Conservation (phyloP, 2,329 filamentous ascomycete genomes). For the Ascomycota sp. region DNA sequence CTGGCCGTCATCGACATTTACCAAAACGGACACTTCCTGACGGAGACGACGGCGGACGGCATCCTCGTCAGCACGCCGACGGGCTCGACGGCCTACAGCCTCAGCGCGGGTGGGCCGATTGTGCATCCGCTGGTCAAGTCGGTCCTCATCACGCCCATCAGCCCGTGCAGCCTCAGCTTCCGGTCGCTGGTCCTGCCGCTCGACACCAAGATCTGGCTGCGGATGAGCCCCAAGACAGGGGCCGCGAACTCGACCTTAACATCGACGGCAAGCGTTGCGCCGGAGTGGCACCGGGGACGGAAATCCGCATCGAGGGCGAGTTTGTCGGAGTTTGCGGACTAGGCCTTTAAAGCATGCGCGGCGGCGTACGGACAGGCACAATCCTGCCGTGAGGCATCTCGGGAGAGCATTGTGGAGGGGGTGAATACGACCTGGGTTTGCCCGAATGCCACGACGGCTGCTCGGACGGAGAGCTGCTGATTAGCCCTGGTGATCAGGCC, state of each 20-base stretch:
- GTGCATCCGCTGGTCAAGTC: slow-evolving; percentile 83
- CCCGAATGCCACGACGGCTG: too few species aligned
- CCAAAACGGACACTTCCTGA: slow-evolving; percentile 74
- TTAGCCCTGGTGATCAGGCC: too few species aligned
- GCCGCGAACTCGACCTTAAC: slow-evolving; percentile 57
- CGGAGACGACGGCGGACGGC: slow-evolving; percentile 84
- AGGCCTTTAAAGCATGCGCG: too few species aligned
- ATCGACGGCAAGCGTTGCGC: slow-evolving; percentile 55
- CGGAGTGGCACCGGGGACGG: slow-evolving; percentile 53
- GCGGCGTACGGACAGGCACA: too few species aligned
- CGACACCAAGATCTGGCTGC: slow-evolving; percentile 64
- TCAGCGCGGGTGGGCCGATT: slow-evolving; percentile 84
- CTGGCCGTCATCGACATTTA: slow-evolving; percentile 82
- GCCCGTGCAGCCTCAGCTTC: slow-evolving; percentile 79
- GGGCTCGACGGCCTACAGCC: slow-evolving; percentile 82
- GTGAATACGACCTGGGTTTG: too few species aligned
- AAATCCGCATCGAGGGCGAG: slow-evolving; percentile 78
- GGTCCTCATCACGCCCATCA: slow-evolving; percentile 82
- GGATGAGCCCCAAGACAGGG: slow-evolving; percentile 60
- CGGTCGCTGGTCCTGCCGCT: slow-evolving; percentile 75
- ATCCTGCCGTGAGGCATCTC: too few species aligned
- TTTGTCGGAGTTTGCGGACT: too few species aligned
- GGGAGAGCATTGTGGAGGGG: too few species aligned
- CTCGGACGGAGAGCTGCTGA: too few species aligned
- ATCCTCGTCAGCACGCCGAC: slow-evolving; percentile 90